Evolutionary conservation across 75 land plant genomes (phyloP).

Genomic region (Picea sitchensis): DNA sequence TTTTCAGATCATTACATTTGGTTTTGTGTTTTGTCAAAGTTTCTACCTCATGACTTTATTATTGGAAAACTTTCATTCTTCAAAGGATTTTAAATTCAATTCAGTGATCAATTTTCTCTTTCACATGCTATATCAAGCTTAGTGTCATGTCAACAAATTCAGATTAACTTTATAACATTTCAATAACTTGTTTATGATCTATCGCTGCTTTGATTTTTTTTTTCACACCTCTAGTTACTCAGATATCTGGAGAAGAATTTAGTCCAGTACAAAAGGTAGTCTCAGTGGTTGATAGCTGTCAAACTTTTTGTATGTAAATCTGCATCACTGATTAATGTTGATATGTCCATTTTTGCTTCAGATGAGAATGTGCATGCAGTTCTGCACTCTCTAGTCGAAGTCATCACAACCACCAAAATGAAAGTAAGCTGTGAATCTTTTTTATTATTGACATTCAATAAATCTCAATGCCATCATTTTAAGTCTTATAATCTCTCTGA

Average conservation of each 20-base stretch:
- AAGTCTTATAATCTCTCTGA: neutral
- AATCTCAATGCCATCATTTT: neutral
- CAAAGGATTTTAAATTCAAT: neutral
- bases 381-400: slow-evolving; percentile 28
- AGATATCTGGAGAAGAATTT: neutral
- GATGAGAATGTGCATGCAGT: slow-evolving; percentile 17
- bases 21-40: too few relatives aligned
- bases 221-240: neutral
- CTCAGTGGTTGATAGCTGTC: neutral
- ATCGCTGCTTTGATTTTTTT: neutral
- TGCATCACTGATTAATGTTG: neutral
- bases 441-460: neutral
- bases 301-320: neutral
- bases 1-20: neutral
- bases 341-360: slow-evolving; percentile 10
- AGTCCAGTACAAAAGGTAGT: neutral
- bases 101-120: neutral
- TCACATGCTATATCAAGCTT: neutral
- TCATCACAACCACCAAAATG: slow-evolving; percentile 34
- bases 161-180: neutral
- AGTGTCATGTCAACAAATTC: neutral
- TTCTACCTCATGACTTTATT: neutral
- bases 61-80: neutral
- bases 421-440: slow-evolving; percentile 21
- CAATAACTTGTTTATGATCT: neutral